phyloP scores from a whole-genome alignment of 2,329 filamentous ascomycete genomes.

The Epichloe aotearoae region DNA sequence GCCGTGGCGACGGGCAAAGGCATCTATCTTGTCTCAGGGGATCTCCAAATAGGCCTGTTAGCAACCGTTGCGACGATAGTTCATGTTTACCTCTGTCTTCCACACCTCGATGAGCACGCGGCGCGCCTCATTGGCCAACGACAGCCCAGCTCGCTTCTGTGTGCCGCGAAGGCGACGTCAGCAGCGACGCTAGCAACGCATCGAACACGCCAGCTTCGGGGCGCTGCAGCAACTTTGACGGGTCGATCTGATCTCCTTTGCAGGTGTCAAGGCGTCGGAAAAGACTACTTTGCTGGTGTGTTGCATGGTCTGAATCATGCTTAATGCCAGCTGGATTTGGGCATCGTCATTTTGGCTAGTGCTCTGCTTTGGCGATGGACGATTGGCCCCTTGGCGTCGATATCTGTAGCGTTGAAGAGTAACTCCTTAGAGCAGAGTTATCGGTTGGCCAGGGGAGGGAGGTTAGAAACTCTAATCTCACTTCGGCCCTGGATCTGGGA shows the following conservation, averaged over 20 bases:
- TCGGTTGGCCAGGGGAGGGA: neutral
- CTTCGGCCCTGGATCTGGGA: neutral
- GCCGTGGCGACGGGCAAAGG: slow-evolving; percentile 1
- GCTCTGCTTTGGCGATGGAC: neutral
- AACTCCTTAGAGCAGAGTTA: neutral
- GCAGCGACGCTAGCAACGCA: neutral
- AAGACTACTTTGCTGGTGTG: neutral
- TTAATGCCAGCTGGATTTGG: neutral
- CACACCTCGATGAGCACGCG: neutral
- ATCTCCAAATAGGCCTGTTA: neutral
- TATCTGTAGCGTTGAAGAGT: no score
- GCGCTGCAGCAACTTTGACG: neutral
- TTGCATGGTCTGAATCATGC: neutral
- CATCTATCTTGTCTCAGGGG: neutral
- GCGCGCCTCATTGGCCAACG: neutral
- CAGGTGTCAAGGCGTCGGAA: no score
- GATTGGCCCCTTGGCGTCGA: neutral
- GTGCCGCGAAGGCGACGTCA: slow-evolving; percentile 1
- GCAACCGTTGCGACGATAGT: neutral
- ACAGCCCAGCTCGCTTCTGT: neutral
- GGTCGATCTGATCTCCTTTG: neutral
- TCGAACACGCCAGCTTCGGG: slow-evolving; percentile 1
- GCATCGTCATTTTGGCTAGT: neutral
- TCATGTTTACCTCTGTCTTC: neutral
- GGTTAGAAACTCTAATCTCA: no score